Conservation (phyloP, 1,139 yeast species). For the Geotrichum histeridarum region DNA sequence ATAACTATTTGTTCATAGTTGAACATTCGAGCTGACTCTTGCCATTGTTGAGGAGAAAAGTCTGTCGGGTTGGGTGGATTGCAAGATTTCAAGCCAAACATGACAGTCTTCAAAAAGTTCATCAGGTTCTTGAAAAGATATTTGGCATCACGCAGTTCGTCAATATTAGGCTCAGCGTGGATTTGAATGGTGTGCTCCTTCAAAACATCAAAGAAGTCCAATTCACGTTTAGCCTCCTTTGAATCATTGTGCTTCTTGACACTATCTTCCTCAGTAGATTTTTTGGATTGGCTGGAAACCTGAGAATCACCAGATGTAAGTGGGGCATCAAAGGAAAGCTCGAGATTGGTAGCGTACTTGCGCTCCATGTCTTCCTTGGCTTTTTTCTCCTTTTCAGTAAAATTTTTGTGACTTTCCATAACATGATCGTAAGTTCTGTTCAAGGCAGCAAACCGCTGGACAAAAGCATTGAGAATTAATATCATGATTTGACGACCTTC, state of each 20-base stretch:
- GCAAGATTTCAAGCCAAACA: conserved; percentile 83
- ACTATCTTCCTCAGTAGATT: conserved; percentile 20
- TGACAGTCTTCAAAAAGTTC: conserved; percentile 85
- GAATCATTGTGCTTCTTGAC: conserved; percentile 15
- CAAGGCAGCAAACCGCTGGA: conserved; percentile 71
- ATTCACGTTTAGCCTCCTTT: conserved; percentile 31
- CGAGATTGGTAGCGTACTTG: conserved; percentile 18
- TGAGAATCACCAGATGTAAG: conserved; percentile 5
- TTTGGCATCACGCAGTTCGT: conserved; percentile 80
- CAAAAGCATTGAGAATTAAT: conserved; percentile 75
- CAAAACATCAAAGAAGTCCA: conserved; percentile 47
- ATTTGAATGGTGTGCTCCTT: conserved; percentile 47
- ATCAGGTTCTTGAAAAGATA: conserved; percentile 81
- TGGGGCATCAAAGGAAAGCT: conserved; percentile 14
- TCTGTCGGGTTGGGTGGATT: conserved; percentile 80
- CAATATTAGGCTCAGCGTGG: conserved; percentile 44
- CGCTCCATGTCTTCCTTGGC: conserved; percentile 18
- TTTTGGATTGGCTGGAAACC: neutral
- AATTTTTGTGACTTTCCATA: conserved; percentile 49
- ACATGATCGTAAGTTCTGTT: conserved; percentile 68
- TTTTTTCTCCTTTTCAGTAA: conserved; percentile 23
- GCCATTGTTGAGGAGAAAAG: conserved; percentile 70
- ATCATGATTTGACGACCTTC: conserved; percentile 75
- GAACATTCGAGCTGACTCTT: conserved; percentile 77
- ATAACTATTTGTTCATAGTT: conserved; percentile 78